Base-by-base conservation (phyloP, 2,329 filamentous ascomycete species). In the Rugonectria rugulosa region DNA sequence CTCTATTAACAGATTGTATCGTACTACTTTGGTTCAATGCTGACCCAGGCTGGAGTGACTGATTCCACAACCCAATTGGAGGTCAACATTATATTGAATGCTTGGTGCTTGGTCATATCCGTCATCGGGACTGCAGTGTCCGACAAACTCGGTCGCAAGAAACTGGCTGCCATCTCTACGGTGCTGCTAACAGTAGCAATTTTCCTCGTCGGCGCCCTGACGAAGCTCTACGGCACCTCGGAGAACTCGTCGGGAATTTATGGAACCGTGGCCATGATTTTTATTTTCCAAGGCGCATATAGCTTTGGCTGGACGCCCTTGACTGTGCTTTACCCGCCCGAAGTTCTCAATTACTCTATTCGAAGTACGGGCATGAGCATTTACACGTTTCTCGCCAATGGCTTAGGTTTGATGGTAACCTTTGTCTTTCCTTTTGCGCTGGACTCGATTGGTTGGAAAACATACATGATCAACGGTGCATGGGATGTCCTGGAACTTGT, bases 71-170 rank as follows among this genome's bases (percentile, higher is more conserved):
- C 73, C 3, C 80, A 82, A 54, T 70, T 81, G 4, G 70, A 79
- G 56, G 72, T 73, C 32, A 83, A 82, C 36, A 75, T 83, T 27
- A 75, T 81, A 1, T 69, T 83, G n/a, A 82, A 81, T 53, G 76
- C 74, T 3, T 83, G 75, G 74, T 82, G 78, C 49, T 68, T 83
- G 0, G 63, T 69, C 6, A 76, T 73, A 49, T 67, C 73, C 24
- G 62, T 82, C 0, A 32, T 66, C 2, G 80, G 80, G 0, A 81
- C 79, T 2, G 72, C 75, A 5, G 67, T 80, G 6, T 69, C 71
- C 0, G 74, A 76, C 14, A 66, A 45, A 20, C 74, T 76, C 70
- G 79, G 80, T 7, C 74, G 80, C 9, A 80, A 78, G 54, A 68
- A 72, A 1, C 76, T 74, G 1, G 77, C 76, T 3, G 61, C 79